These are phyloP conservation scores for Tylopilus rubrobrunneus DNA, from an alignment of 768 basidiomycete species.

Conservation along the genomic window DNA sequence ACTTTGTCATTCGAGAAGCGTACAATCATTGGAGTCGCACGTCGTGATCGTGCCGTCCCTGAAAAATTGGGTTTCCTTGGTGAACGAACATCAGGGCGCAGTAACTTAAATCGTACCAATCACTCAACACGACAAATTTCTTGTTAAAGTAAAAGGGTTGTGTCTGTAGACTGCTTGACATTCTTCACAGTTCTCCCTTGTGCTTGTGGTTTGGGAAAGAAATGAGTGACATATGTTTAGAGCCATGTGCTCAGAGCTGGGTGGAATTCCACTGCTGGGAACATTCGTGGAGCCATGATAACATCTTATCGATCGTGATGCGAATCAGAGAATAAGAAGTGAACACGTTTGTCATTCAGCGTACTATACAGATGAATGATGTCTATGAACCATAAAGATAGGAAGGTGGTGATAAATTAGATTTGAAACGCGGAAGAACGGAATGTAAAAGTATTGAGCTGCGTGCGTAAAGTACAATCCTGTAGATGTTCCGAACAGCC, in stretches of 20 bases:
- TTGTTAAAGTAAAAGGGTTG: slow-evolving; percentile 48
- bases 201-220: not conserved
- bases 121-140: slow-evolving; percentile 81
- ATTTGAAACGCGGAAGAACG: not conserved
- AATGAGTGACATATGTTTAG: not conserved
- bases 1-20: slow-evolving; percentile 17
- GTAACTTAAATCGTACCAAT: slow-evolving; percentile 62
- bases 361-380: not conserved
- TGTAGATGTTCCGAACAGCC: slow-evolving; percentile 4
- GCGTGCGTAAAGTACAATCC: not conserved
- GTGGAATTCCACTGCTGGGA: slow-evolving; percentile 2
- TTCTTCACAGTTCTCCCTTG: slow-evolving; percentile 1
- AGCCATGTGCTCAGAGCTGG: not conserved
- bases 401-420: slow-evolving; percentile 18
- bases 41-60: slow-evolving; percentile 96
- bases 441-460: not conserved
- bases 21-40: slow-evolving; percentile 90
- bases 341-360: not conserved
- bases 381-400: slow-evolving; percentile 4
- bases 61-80: slow-evolving; percentile 4
- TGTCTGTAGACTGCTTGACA: slow-evolving; percentile 8
- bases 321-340: not conserved
- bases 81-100: not conserved
- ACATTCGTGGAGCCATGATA: slow-evolving; percentile 16
- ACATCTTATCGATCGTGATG: slow-evolving; percentile 19